Base-by-base conservation (phyloP, 2,329 filamentous ascomycete genomes). In the Apiospora malaysiana region DNA sequence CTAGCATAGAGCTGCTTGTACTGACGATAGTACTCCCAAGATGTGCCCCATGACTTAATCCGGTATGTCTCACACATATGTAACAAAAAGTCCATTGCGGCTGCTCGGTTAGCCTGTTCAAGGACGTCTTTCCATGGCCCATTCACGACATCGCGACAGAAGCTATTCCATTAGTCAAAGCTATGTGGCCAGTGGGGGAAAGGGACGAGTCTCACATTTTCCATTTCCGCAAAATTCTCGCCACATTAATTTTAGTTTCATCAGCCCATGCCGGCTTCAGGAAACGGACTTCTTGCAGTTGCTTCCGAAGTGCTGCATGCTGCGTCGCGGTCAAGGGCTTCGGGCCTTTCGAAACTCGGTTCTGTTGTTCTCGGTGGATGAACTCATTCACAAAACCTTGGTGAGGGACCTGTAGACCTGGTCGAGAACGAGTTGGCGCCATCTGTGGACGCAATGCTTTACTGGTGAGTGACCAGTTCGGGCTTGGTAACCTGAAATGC, bases 181-280 rank as follows among this genome's bases (percentile, higher is more conserved):
- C 43, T 23, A 40, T 63, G 7, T 40, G 18, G 56, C 56, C 18
- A 37, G 18, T 63, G 66, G 3, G 32, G 69, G 46, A 37, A 63
- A 73, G 67, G 12, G 32, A 72, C 49, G 8, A 63, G 56, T 63
- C 56, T 63, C 7, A 63, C 7, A 63, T 63, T 63, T 63, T 63
- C 69, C 46, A 76, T 73, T 75, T 77, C 66, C 71, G 71, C 68
- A 77, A 69, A 40, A 75, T 71, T 40, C 72, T 66, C 42, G 69
- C 59, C 70, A 77, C 70, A 51, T 77, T 77, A 25, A 73, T 72
- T 69, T 77, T 75, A 6, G 75, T 76, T 43, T 66, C 56, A 42
- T 75, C 70, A 66, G 73, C 68, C 70, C 72, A 76, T 32, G 70
- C 72, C 66, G 71, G 74, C 59, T 66, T 69, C 49, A 76, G 70